Conservation (phyloP, 2,329 filamentous ascomycete genomes). For the Colletotrichum incanum region DNA sequence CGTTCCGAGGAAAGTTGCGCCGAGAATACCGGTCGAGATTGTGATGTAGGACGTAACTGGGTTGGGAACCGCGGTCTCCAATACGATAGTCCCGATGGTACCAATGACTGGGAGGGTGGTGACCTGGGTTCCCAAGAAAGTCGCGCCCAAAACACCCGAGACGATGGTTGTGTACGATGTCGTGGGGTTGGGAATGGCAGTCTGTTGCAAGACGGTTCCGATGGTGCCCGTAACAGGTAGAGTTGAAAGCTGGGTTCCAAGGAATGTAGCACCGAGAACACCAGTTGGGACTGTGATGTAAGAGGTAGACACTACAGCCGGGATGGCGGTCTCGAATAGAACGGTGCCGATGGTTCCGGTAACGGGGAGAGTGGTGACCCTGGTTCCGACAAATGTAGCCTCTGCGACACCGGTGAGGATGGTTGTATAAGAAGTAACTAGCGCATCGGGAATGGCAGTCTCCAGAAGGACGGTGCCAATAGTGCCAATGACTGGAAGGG, state of each 20-base stretch:
- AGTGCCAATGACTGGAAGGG: constrained; percentile 5
- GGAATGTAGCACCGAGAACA: background rate
- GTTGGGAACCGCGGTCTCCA: background rate
- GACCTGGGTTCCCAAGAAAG: background rate
- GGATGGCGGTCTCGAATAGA: background rate
- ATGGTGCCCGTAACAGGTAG: background rate
- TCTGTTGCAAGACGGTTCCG: background rate
- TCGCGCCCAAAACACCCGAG: background rate
- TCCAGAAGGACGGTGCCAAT: constrained; percentile 24
- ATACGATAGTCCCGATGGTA: background rate
- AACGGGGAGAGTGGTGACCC: background rate
- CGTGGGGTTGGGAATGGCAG: background rate
- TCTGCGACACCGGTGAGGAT: constrained; percentile 12
- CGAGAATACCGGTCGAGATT: constrained; percentile 1
- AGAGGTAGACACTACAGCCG: background rate
- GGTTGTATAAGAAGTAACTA: constrained; percentile 16
- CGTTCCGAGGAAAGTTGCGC: constrained; percentile 9
- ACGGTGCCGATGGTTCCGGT: constrained; percentile 7
- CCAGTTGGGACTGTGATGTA: constrained; percentile 12
- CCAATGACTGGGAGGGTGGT: background rate
- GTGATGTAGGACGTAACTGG: background rate
- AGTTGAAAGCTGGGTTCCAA: background rate
- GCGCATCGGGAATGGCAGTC: constrained; percentile 11
- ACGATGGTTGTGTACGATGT: background rate
- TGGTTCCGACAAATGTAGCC: constrained; percentile 4